Percentiles rank a stretch among this genome's conserved stretches.
Conservation (phyloP, 805 yeast genomes). For the Ogataea corticis region DNA sequence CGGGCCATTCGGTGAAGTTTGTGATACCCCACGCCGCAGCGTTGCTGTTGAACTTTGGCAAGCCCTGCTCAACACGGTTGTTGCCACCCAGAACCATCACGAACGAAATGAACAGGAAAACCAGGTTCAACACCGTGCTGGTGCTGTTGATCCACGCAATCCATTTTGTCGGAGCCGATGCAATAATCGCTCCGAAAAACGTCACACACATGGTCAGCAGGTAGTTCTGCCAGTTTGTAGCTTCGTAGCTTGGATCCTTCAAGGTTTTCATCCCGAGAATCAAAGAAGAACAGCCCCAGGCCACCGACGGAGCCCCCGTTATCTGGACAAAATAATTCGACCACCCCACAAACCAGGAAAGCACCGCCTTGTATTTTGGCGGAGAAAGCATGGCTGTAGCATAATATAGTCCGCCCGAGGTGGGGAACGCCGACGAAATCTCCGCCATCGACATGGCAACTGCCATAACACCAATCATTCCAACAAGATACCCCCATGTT, state of each 20-base stretch:
- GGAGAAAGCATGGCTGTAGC: slow-evolving; percentile 65
- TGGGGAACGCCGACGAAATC: slow-evolving; percentile 62
- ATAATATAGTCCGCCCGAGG: slow-evolving; percentile 66
- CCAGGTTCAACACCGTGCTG: slow-evolving; percentile 49
- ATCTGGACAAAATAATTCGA: slow-evolving; percentile 64
- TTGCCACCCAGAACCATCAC: slow-evolving; percentile 54
- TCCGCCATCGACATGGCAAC: slow-evolving; percentile 66
- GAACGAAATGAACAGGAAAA: slow-evolving; percentile 51
- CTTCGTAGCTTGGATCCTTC: slow-evolving; percentile 39
- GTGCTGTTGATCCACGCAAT: slow-evolving; percentile 51
- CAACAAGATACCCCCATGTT: slow-evolving; percentile 61
- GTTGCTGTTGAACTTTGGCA: slow-evolving; percentile 49
- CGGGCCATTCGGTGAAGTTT: slow-evolving; percentile 60
- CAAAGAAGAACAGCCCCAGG: slow-evolving; percentile 56
- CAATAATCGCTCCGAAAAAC: slow-evolving; percentile 45
- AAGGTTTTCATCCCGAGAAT: slow-evolving; percentile 51
- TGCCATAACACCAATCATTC: slow-evolving; percentile 52
- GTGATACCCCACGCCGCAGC: slow-evolving; percentile 51
- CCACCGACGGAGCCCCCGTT: slow-evolving; percentile 61
- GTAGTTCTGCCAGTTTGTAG: slow-evolving; percentile 50
- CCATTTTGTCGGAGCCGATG: slow-evolving; percentile 54
- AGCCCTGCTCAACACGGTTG: slow-evolving; percentile 36
- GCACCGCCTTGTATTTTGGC: slow-evolving; percentile 48
- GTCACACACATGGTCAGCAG: slow-evolving; percentile 52
- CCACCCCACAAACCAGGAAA: slow-evolving; percentile 65